Evolutionary conservation across 2,329 filamentous ascomycete species (phyloP).

Genomic region (Fusarium bactridioides): DNA sequence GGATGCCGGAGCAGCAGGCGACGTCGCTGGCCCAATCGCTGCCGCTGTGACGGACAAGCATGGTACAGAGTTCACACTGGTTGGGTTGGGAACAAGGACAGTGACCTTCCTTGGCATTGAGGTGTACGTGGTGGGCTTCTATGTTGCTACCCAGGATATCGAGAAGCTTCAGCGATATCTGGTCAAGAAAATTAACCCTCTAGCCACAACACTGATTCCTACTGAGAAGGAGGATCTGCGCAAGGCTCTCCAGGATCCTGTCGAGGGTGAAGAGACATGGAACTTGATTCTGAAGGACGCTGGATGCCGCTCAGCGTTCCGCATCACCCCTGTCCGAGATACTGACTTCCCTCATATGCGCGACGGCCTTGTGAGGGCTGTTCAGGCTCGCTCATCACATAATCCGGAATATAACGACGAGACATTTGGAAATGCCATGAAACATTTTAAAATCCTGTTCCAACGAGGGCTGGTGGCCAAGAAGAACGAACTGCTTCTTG

Average conservation of each 20-base stretch:
- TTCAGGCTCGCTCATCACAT: conserved; percentile 75
- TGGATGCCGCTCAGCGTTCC: conserved; percentile 77
- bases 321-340: conserved; percentile 88
- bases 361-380: conserved; percentile 88
- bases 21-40: conserved; percentile 45
- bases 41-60: conserved; percentile 50
- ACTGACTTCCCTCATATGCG: conserved; percentile 94
- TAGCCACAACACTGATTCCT: conserved; percentile 83
- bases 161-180: conserved; percentile 80
- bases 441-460: conserved; percentile 83
- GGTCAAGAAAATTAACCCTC: conserved; percentile 76
- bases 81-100: conserved; percentile 86
- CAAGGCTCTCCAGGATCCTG: conserved; percentile 72
- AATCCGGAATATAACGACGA: conserved; percentile 71
- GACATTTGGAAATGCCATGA: conserved; percentile 76
- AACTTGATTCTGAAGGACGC: conserved; percentile 70
- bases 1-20: conserved; percentile 47
- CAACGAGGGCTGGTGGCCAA: conserved; percentile 82
- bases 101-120: conserved; percentile 91
- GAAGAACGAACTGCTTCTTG: conserved; percentile 77
- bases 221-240: conserved; percentile 80
- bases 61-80: conserved; percentile 79
- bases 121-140: conserved; percentile 94
- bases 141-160: conserved; percentile 85
- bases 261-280: conserved; percentile 77